Percentiles rank a stretch among this genome's conserved stretches.
These are phyloP conservation scores for Cadophora malorum DNA, from an alignment of 2,329 filamentous ascomycete species.

Conservation along the genomic window DNA sequence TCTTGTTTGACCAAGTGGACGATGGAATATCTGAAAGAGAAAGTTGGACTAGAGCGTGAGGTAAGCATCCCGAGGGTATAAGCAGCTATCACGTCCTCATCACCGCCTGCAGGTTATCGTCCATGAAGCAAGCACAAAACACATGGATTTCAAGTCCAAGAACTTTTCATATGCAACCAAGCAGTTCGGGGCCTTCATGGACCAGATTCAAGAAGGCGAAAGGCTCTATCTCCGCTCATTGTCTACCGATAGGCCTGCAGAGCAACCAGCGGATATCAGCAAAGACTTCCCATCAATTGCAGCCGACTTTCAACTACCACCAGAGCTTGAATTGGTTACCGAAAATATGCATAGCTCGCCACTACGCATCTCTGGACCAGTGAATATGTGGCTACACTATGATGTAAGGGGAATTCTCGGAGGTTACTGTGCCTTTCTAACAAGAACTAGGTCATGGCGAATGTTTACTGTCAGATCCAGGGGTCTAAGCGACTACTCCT, in stretches of 20 bases:
- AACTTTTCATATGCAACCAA: slow-evolving; percentile 81
- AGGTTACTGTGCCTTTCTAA: slow-evolving; percentile 20
- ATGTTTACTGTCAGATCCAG: slow-evolving; percentile 79
- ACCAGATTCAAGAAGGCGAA: slow-evolving; percentile 62
- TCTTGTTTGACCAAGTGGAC: slow-evolving; percentile 72
- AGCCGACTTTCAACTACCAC: slow-evolving; percentile 72
- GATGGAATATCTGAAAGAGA: slow-evolving; percentile 67
- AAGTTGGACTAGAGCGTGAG: slow-evolving; percentile 65
- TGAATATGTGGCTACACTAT: slow-evolving; percentile 91
- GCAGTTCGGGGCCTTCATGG: slow-evolving; percentile 70
- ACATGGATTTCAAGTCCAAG: slow-evolving; percentile 83
- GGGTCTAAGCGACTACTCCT: slow-evolving; percentile 77
- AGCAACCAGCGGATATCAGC: slow-evolving; percentile 71
- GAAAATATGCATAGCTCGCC: slow-evolving; percentile 79
- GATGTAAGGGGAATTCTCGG: slow-evolving; percentile 59
- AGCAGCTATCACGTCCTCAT: slow-evolving; percentile 17
- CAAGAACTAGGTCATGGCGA: slow-evolving; percentile 74
- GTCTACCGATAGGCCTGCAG: slow-evolving; percentile 71
- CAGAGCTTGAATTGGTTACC: slow-evolving; percentile 61
- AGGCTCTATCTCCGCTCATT: slow-evolving; percentile 81
- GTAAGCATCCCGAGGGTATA: slow-evolving; percentile 49
- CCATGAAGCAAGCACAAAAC: slow-evolving; percentile 68
- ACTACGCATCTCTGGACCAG: slow-evolving; percentile 77
- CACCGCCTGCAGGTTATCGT: slow-evolving; percentile 66
- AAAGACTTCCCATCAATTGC: slow-evolving; percentile 75